Percentiles rank a stretch among this genome's conserved stretches.
These are phyloP conservation scores for Boeremia exigua DNA, from an alignment of 2,329 filamentous ascomycete genomes.

Conservation along the genomic window DNA sequence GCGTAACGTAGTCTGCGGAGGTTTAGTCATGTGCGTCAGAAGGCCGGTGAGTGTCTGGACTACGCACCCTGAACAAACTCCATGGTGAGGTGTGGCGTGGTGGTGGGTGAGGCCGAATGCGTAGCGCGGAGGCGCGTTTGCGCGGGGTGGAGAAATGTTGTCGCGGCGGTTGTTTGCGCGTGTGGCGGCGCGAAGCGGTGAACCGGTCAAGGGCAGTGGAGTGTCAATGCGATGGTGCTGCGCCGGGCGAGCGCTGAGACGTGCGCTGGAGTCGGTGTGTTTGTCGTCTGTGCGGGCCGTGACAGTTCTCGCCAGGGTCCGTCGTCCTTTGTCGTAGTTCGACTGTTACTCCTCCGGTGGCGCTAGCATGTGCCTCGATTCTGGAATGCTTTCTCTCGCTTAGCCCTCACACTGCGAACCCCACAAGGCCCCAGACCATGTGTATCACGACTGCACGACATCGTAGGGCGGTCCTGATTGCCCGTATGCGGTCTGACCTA, in stretches of 20 bases:
- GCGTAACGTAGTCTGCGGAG: constrained; percentile 39
- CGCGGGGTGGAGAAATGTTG: constrained; percentile 4
- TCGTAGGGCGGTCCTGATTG: constrained; percentile 21
- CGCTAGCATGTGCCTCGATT: constrained; percentile 9
- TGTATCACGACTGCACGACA: constrained; percentile 27
- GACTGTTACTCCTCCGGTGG: constrained; percentile 5
- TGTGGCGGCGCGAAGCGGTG: constrained; percentile 14
- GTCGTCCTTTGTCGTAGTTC: constrained; percentile 9
- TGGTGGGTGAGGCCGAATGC: constrained; percentile 14
- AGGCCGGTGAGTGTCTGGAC: neutral
- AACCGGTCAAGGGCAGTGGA: constrained; percentile 5
- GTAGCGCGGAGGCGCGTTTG: constrained; percentile 24
- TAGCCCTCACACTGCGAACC: constrained; percentile 6
- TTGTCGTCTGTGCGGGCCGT: constrained; percentile 20
- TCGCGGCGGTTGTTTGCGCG: constrained; percentile 10
- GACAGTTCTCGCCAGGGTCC: constrained; percentile 20
- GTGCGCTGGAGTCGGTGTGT: constrained; percentile 13
- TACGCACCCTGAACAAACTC: constrained; percentile 38
- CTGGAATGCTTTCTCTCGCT: constrained; percentile 3
- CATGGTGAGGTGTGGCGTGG: constrained; percentile 30
- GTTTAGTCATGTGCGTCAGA: constrained; percentile 15
- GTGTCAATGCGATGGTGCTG: constrained; percentile 8
- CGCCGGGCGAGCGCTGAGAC: constrained; percentile 9
- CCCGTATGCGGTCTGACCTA: constrained; percentile 19
- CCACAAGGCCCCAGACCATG: constrained; percentile 9